Evolutionary conservation across 23 red algal genomes (phyloP), one percentile per base, ranked within the genome.

Genomic region (Porphyridium purpureum): DNA sequence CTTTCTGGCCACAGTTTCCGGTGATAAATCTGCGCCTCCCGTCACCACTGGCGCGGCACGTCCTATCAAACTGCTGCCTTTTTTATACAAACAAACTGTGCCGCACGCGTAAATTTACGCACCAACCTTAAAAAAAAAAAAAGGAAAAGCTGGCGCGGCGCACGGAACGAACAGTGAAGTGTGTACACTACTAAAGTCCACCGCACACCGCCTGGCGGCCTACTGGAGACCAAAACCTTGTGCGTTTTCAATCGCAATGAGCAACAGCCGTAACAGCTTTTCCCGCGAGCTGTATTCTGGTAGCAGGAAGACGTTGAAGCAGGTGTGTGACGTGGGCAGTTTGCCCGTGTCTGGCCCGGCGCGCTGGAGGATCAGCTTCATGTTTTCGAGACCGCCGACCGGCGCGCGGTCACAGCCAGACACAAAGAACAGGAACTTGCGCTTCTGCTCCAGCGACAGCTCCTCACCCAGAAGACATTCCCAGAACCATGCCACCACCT

Each of bases 291-390:
- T 31, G 47, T 94, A 94, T 7, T 94, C 77, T 11, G 87, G 87
- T 14, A 94, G 60, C 6, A 94, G 70, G n/a, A 94, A 47, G 4
- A 83, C 62, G 40, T 94, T 94, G 57, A 94, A 94, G 47, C 87
- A 94, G n/a, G 87, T 94, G 32, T 84, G 77, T n/a, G 76, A 55
- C 7, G 87, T 94, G 4, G 87, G 87, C 27, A 94, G 52, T 1
- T 76, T 70, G 40, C 83, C 74, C 2, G 66, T 79, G 33, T 94
- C 87, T 2, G 74, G 32, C 25, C 77, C 76, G 24, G 76, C 76
- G 23, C 87, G 27, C 35, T 94, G 87, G 23, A 94, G 66, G 23
- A 94, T 36, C 27, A 94, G 59, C 27, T 68, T 57, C 33, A 94
- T 51, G 15, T 68, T 74, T 32, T 74, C 77, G 9, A 94, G 64